Conservation (phyloP, 1,284 basidiomycete genomes). For the Ustilago tritici region DNA sequence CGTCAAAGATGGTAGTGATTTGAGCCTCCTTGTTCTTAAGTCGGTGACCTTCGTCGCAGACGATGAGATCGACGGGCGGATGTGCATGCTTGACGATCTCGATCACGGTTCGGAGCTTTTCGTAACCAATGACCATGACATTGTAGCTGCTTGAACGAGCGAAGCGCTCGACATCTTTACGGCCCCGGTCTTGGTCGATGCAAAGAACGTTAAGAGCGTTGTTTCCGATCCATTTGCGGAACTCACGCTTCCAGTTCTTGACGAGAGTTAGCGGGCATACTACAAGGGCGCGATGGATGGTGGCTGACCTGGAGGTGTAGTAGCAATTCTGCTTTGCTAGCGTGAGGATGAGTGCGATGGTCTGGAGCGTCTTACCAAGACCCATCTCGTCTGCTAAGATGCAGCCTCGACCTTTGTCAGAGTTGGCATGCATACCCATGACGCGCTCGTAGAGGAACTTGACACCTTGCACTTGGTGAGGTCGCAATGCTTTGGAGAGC, state of each 20-base stretch:
- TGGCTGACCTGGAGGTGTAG: slow-evolving; percentile 53
- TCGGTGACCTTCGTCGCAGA: slow-evolving; percentile 97
- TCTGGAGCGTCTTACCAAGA: slow-evolving; percentile 64
- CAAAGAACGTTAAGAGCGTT: slow-evolving; percentile 83
- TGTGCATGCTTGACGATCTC: slow-evolving; percentile 54
- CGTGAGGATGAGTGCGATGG: slow-evolving; percentile 64
- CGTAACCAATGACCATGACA: slow-evolving; percentile 95
- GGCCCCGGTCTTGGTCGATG: slow-evolving; percentile 74
- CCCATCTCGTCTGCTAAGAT: slow-evolving; percentile 99
- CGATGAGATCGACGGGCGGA: slow-evolving; percentile 89
- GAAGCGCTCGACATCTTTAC: slow-evolving; percentile 57
- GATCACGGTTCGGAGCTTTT: slow-evolving; percentile 77
- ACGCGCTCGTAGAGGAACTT: slow-evolving; percentile 98
- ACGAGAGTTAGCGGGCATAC: slow-evolving; percentile 94
- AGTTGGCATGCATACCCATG: slow-evolving; percentile 89
- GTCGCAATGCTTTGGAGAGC: slow-evolving; percentile 86
- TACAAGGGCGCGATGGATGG: slow-evolving; percentile 72
- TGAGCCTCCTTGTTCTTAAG: slow-evolving; percentile 93
- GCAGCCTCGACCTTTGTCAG: slow-evolving; percentile 81
- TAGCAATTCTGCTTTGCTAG: slow-evolving; percentile 65
- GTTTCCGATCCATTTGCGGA: slow-evolving; percentile 84
- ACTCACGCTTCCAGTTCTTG: slow-evolving; percentile 96
- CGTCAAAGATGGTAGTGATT: slow-evolving; percentile 88
- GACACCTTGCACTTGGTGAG: slow-evolving; percentile 98
- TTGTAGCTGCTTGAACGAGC: slow-evolving; percentile 74